phyloP scores from a whole-genome alignment of 768 basidiomycete genomes.

The Suillus lakei region DNA sequence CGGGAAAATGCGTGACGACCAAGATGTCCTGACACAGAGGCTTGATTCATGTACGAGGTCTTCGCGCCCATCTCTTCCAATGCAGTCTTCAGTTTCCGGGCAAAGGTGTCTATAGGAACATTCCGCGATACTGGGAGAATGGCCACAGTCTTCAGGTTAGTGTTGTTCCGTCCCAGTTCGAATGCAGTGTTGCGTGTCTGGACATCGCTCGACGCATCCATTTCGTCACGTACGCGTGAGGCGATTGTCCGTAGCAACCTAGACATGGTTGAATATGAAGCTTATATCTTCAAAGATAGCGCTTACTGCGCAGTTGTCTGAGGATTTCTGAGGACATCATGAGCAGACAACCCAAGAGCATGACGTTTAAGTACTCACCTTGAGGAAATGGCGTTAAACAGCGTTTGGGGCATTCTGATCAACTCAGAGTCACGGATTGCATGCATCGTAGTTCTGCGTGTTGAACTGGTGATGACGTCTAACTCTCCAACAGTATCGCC shows the following conservation, averaged over 20 bases:
- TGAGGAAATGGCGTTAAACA: conserved; percentile 96
- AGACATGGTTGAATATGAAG: conserved; percentile 8
- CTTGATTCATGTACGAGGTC: conserved; percentile 92
- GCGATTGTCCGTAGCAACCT: conserved; percentile 90
- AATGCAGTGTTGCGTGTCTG: conserved; percentile 55
- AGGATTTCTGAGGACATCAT: conserved; percentile 60
- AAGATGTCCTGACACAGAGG: conserved; percentile 87
- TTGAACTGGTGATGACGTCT: conserved; percentile 93
- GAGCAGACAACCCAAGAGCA: background rate
- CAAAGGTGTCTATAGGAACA: conserved; percentile 89
- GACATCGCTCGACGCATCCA: conserved; percentile 62
- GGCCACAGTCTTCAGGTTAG: conserved; percentile 93
- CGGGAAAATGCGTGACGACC: conserved; percentile 94
- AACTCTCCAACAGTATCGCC: conserved; percentile 97
- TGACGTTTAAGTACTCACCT: conserved; percentile 47
- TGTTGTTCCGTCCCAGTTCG: conserved; percentile 77
- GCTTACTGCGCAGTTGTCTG: conserved; percentile 83
- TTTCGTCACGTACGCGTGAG: conserved; percentile 84
- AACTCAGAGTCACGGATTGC: conserved; percentile 98
- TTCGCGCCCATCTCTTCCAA: conserved; percentile 93
- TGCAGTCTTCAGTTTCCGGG: conserved; percentile 84
- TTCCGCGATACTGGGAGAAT: conserved; percentile 86
- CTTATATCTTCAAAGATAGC: background rate
- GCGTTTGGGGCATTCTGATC: conserved; percentile 93
- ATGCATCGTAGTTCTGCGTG: conserved; percentile 88